Conservation (phyloP, 176 grass and related monocot genomes). For the Triticum urartu region DNA sequence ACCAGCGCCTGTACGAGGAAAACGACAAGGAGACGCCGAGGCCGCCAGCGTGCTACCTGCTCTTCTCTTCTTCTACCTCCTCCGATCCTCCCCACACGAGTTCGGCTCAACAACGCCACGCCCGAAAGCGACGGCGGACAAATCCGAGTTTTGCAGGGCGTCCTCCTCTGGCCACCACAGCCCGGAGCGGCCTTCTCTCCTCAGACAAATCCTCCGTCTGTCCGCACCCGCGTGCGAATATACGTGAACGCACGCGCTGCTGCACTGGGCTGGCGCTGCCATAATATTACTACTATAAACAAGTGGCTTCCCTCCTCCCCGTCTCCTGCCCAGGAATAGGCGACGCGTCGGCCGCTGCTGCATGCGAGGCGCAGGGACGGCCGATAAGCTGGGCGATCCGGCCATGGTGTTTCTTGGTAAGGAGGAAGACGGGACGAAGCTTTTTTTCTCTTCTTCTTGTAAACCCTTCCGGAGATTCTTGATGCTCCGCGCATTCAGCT, state of each 20-base stretch:
- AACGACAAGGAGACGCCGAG: not conserved
- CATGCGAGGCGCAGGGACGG: slow-evolving; percentile 7
- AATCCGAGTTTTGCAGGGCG: slow-evolving; percentile 28
- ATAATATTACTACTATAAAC: not conserved
- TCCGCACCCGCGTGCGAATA: not conserved
- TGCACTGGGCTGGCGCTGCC: no score
- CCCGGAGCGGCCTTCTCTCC: not conserved
- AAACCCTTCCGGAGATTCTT: not conserved
- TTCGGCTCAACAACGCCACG: no score
- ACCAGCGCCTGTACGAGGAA: not conserved
- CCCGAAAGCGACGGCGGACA: slow-evolving; percentile 22
- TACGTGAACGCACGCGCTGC: no score
- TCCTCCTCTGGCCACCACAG: not conserved
- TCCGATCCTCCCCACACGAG: not conserved
- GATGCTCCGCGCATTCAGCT: not conserved
- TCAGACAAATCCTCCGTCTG: not conserved
- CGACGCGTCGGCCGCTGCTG: not conserved
- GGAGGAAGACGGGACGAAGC: not conserved
- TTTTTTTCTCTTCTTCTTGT: not conserved
- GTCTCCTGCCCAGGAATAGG: slow-evolving; percentile 24
- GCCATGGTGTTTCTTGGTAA: slow-evolving; percentile 42
- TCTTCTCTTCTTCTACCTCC: not conserved
- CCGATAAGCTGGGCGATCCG: not conserved
- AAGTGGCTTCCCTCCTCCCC: not conserved
- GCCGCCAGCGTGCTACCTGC: not conserved